Evolutionary conservation across 2,329 filamentous ascomycete genomes (phyloP), one percentile per base, ranked within the genome.

Genomic region (Pseudogymnoascus sp.): DNA sequence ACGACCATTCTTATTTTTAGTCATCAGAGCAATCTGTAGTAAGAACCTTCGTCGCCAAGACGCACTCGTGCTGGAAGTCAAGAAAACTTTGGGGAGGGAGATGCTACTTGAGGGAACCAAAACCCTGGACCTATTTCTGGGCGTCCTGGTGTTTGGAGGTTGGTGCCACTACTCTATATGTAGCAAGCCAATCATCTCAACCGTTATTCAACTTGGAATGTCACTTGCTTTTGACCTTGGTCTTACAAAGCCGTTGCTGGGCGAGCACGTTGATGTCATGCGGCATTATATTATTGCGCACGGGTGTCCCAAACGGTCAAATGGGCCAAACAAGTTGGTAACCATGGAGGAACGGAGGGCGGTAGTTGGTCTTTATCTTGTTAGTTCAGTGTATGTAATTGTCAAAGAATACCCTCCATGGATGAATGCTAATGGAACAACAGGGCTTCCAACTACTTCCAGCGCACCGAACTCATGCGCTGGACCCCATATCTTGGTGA

Each of bases 271-370:
- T 32, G 37, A 39, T 41, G 30, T 39, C 12, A 60, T 30, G 25
- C 58, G 37, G 18, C 37, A 41, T 28, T 32, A 39, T 32, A 39
- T 60, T 18, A 47, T 41, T 38, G 28, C 30, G 11, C 37, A 60
- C 12, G 58, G 41, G 4, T 47, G 35, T 11, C 41, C 35, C 22
- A 60, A 30, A 18, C 16, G 35, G 12, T 4, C 6, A 32, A 20
- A 22, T 60, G 25, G 7, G 18, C 6, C 16, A 18, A 9, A 8
- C 14, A 39, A 30, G 12, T 4, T 28, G 6, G 30, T 59, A 25
- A 64, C 61, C 12, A 50, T 64, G 43, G 63, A 64, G 38, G 63
- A 64, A 28, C 47, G 63, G 41, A 58, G 63, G 18, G 59, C 59
- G 28, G 58, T 43, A 4, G 14, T 64, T 35, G 59, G 59, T 0